Evolutionary conservation across 176 grass and related monocot species (phyloP).

Genomic region (Leersia perrieri): DNA sequence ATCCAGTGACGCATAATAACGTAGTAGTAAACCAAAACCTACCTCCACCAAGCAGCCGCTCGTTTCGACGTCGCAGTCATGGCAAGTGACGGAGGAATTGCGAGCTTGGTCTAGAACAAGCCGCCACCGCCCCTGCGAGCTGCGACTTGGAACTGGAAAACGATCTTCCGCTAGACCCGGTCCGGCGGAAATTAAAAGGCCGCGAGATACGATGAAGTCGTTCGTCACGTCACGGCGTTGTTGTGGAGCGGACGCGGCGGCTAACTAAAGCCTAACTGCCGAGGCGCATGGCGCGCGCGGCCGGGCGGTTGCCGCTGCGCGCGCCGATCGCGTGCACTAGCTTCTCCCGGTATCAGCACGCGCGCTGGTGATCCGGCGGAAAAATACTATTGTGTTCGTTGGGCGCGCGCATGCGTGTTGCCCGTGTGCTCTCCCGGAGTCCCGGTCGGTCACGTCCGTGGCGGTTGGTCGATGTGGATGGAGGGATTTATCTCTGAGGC

Average conservation of each 20-base stretch:
- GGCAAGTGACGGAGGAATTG: slow-evolving; percentile 1
- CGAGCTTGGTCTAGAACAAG: not conserved
- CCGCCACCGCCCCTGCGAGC: not conserved
- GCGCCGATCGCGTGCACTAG: too few relatives aligned
- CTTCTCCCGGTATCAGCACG: too few relatives aligned
- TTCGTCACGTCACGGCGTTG: slow-evolving; percentile 10
- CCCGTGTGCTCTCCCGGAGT: too few relatives aligned
- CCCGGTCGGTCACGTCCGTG: too few relatives aligned
- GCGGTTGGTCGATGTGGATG: too few relatives aligned
- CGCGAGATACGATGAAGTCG: not conserved
- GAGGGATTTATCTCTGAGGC: too few relatives aligned
- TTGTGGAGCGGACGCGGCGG: not conserved
- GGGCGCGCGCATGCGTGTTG: too few relatives aligned
- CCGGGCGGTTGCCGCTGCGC: too few relatives aligned
- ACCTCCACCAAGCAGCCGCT: not conserved
- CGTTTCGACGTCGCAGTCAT: not conserved
- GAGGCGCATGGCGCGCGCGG: too few relatives aligned
- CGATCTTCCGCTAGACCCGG: not conserved
- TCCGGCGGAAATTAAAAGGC: slow-evolving; percentile 7
- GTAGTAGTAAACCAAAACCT: not conserved
- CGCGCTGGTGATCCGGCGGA: too few relatives aligned
- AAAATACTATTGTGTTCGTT: too few relatives aligned
- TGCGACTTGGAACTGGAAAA: not conserved
- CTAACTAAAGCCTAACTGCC: too few relatives aligned
- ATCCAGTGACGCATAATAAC: not conserved